These are phyloP conservation scores for Triadica sebifera DNA, from an alignment of 345 rosid species.

Conservation along the genomic window DNA sequence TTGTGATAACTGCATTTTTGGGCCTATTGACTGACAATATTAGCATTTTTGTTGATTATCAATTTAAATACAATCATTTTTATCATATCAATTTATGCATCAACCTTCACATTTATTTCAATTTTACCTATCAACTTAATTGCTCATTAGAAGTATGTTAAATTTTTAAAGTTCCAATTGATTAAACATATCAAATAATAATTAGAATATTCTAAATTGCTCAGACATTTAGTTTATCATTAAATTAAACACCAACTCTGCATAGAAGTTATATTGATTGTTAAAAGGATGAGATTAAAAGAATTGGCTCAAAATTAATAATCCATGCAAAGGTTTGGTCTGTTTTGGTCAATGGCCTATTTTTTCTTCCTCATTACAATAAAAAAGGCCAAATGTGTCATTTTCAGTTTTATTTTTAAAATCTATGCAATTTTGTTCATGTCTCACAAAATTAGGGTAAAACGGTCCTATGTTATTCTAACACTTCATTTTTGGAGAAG, in stretches of 20 bases:
- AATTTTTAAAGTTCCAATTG: neutral
- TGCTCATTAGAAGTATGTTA: neutral
- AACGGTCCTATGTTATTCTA: too few species aligned
- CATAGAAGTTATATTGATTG: neutral
- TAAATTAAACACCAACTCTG: neutral
- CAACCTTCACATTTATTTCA: neutral
- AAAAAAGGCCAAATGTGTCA: too few species aligned
- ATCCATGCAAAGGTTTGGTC: neutral
- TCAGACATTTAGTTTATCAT: neutral
- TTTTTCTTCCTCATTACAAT: neutral
- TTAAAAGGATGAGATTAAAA: neutral
- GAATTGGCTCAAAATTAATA: neutral
- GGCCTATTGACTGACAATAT: neutral
- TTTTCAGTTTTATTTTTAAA: too few species aligned
- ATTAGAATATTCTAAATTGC: neutral
- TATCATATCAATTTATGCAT: neutral
- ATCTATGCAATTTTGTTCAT: too few species aligned
- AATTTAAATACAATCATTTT: neutral
- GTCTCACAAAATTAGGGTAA: too few species aligned
- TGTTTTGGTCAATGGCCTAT: neutral
- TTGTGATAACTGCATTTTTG: neutral
- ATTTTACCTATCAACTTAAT: neutral
- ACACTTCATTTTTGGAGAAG: too few species aligned
- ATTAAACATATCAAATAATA: neutral
- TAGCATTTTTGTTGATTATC: neutral